Base-by-base conservation (phyloP, 1,284 basidiomycete genomes). In the Cerioporus squamosus region DNA sequence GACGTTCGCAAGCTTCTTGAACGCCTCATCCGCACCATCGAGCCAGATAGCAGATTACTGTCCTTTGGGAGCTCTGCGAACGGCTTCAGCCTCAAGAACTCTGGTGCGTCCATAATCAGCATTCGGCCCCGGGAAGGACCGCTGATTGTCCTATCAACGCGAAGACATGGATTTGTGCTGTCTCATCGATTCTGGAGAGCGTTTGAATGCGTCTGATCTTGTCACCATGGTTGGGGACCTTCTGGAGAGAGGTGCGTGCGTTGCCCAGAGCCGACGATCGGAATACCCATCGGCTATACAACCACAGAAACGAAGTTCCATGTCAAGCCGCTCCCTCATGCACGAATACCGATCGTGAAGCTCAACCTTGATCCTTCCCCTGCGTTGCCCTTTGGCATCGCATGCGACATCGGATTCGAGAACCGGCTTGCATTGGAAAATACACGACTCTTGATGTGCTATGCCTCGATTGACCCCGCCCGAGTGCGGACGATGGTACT, bases 141-240 rank as follows among this genome's bases (percentile, higher is more conserved):
- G 59, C 53, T 55, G 55, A 60, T 60, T 43, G 44, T n/a, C 64
- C 40, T 57, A 47, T 36, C 44, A 45, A 46, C 23, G 18, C 14
- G 46, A 71, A 95, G 97, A 98, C 76, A 98, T 99, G 97, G 97
- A 99, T 76, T 80, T 99, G 44, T 98, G 97, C 72, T 98, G 96
- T 75, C 82, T 99, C 69, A 93, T 97, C 72, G 93, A 95, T 72
- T 91, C 93, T 23, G 83, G 87, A 57, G 87, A 85, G 72, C 91
- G 79, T 66, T 83, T 86, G 62, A 78, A 89, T 44, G 91, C 96
- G 10, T 86, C 92, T 36, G 93, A 97, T 81, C 86, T 98, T 51
- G 97, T 98, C 66, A 94, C 93, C 66, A 93, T 94, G 84, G 86
- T 98, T 44, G 95, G 95, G 44, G 90, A 95, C 75, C 81, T 98